Conservation (phyloP, 176 grass and related monocot genomes). For the Luzula sylvatica region DNA sequence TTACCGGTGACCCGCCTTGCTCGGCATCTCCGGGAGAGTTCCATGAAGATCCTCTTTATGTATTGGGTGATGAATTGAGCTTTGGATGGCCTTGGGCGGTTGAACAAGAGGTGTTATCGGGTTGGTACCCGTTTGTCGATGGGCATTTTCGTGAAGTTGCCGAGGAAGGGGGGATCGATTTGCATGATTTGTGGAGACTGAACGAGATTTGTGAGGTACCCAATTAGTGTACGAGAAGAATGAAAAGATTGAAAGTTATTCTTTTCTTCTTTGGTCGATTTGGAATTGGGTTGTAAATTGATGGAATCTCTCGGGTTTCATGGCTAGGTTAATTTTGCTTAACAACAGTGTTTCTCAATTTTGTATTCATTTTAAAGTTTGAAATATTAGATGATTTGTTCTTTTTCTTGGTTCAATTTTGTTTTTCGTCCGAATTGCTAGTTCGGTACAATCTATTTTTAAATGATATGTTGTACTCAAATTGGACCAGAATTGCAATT, state of each 20-base stretch:
- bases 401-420: too few species aligned
- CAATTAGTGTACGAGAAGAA: neutral
- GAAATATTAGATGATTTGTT: too few species aligned
- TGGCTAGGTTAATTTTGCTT: too few species aligned
- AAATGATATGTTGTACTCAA: too few species aligned
- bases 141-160: slow-evolving; percentile 9
- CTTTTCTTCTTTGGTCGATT: neutral
- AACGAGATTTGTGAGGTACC: slow-evolving; percentile 11
- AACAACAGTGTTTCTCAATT: too few species aligned
- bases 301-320: too few species aligned
- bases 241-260: neutral
- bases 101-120: slow-evolving; percentile 13
- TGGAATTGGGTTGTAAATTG: neutral
- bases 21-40: neutral
- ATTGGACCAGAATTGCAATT: too few species aligned
- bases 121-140: slow-evolving; percentile 20
- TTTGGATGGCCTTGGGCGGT: slow-evolving; percentile 3
- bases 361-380: too few species aligned
- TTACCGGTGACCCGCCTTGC: neutral
- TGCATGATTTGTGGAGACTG: slow-evolving; percentile 18
- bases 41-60: neutral
- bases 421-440: too few species aligned
- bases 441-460: too few species aligned
- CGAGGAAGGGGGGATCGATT: slow-evolving; percentile 12
- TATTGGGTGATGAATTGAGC: slow-evolving; percentile 5